Percentiles rank a stretch among this genome's conserved stretches.
phyloP scores from a whole-genome alignment of 1,284 basidiomycete genomes.

The Termitomyces sp. region DNA sequence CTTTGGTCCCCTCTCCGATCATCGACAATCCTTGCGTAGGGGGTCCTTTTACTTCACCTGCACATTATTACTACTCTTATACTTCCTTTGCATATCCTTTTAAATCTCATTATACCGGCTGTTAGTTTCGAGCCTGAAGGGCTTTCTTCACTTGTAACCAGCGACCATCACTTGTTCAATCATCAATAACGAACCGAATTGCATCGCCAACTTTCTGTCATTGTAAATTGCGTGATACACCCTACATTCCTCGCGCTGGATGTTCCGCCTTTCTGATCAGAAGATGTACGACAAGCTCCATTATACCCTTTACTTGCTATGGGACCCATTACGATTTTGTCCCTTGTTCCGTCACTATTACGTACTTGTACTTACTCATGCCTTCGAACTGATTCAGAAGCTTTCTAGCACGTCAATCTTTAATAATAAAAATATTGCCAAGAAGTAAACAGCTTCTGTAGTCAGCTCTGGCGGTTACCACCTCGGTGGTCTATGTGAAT shows the following conservation, averaged over 20 bases:
- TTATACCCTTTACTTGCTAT: neutral
- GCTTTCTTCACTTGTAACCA: constrained; percentile 15
- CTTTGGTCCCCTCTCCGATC: constrained; percentile 21
- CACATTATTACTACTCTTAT: constrained; percentile 20
- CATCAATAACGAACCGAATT: constrained; percentile 18
- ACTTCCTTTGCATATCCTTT: constrained; percentile 7
- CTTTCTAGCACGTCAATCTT: neutral
- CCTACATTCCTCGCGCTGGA: neutral
- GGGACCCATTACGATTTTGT: neutral
- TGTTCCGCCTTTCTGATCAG: neutral
- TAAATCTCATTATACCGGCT: constrained; percentile 14
- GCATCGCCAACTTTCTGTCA: constrained; percentile 7
- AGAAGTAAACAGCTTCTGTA: neutral
- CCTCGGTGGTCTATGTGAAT: neutral
- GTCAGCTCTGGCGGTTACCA: neutral
- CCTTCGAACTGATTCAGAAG: neutral
- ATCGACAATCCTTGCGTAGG: constrained; percentile 17
- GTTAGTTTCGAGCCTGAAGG: constrained; percentile 19
- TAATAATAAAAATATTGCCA: neutral
- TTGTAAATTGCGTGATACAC: neutral
- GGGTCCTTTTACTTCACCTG: constrained; percentile 20
- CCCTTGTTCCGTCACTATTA: neutral
- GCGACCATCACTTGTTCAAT: constrained; percentile 11
- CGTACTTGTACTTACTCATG: neutral
- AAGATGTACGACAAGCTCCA: neutral